phyloP scores from a whole-genome alignment of 1,284 basidiomycete genomes.

The Cryptococcus depauperatus region DNA sequence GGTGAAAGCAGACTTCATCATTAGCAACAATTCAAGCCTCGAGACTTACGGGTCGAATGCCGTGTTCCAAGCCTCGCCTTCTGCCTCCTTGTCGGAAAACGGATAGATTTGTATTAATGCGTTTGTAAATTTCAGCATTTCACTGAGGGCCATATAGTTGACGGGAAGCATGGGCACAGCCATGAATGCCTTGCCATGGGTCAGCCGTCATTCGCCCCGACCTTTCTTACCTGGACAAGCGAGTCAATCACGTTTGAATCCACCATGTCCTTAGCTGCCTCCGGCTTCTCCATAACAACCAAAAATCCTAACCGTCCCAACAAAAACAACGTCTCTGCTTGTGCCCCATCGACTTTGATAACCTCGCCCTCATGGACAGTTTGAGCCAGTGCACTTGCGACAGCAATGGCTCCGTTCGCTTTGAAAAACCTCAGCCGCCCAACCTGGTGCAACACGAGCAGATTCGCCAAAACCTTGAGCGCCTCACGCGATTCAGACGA shows the following conservation, averaged over 20 bases:
- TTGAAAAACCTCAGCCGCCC: slow-evolving; percentile 22
- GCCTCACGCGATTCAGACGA: slow-evolving; percentile 24
- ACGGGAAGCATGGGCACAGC: slow-evolving; percentile 9
- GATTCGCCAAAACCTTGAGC: slow-evolving; percentile 31
- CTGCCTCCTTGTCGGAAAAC: background rate
- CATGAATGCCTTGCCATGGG: slow-evolving; percentile 15
- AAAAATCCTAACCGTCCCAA: slow-evolving; percentile 38
- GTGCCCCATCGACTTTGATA: slow-evolving; percentile 7
- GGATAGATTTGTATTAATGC: slow-evolving; percentile 39
- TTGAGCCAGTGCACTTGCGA: slow-evolving; percentile 25
- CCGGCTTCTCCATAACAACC: slow-evolving; percentile 27
- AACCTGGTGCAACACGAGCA: slow-evolving; percentile 28
- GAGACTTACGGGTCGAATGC: slow-evolving; percentile 34
- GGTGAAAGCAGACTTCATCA: slow-evolving; percentile 24
- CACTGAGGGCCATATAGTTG: slow-evolving; percentile 29
- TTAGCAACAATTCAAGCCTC: background rate
- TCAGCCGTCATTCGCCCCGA: background rate
- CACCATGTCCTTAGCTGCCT: slow-evolving; percentile 28
- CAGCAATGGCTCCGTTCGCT: slow-evolving; percentile 18
- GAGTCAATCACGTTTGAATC: slow-evolving; percentile 28
- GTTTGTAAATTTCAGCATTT: slow-evolving; percentile 40
- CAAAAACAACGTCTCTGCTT: slow-evolving; percentile 33
- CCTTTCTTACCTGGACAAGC: slow-evolving; percentile 23
- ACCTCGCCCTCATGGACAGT: slow-evolving; percentile 9
- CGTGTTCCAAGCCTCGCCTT: slow-evolving; percentile 25